Evolutionary conservation across 306 rosid species (phyloP).

Genomic region (Lagenaria siceraria): DNA sequence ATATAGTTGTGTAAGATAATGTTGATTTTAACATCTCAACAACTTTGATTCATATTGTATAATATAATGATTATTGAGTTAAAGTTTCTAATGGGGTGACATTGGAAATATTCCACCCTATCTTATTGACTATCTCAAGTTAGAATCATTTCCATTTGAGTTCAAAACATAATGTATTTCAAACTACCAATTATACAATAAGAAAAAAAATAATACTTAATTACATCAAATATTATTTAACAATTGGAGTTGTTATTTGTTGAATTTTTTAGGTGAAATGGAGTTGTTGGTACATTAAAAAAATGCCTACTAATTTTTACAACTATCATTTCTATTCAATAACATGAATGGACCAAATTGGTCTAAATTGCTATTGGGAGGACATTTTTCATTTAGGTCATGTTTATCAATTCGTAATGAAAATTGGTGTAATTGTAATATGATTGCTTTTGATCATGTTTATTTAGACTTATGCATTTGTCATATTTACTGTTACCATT

Average conservation of each 20-base stretch:
- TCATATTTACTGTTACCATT: too few species aligned
- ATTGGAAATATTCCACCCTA: neutral
- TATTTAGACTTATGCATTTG: too few species aligned
- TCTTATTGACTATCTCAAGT: neutral
- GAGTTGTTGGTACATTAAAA: neutral
- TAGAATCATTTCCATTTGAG: neutral
- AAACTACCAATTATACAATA: neutral
- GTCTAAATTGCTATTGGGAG: neutral
- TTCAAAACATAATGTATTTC: neutral
- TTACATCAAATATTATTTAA: neutral
- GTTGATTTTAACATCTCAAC: neutral
- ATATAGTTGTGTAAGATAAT: neutral
- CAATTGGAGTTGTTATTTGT: constrained; percentile 1
- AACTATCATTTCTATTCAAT: neutral
- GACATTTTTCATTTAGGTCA: neutral
- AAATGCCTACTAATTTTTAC: neutral
- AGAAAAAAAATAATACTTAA: neutral
- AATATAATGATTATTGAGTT: neutral
- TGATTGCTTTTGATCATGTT: too few species aligned
- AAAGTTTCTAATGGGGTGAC: neutral
- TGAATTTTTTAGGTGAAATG: neutral
- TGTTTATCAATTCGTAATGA: too few species aligned
- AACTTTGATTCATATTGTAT: neutral
- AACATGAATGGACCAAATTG: neutral
- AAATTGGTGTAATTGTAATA: too few species aligned